phyloP scores from a whole-genome alignment of 2,329 filamentous ascomycete species.

The Diplodia intermedia region DNA sequence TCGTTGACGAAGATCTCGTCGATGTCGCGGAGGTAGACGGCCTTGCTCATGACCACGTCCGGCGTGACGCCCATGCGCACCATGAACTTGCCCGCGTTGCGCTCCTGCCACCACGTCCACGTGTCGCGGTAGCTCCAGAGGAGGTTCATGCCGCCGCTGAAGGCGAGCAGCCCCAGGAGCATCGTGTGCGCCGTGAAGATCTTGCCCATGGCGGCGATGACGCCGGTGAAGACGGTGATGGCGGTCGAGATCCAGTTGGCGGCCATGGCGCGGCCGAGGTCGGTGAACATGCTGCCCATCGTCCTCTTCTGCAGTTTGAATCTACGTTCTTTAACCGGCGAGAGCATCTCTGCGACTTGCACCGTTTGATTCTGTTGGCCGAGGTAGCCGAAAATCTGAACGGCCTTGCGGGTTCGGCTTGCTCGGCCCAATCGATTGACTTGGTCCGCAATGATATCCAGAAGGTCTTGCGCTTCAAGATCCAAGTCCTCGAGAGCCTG shows the following conservation, averaged over 20 bases:
- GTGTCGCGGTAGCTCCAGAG: conserved; percentile 76
- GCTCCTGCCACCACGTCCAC: conserved; percentile 84
- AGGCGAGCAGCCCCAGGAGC: conserved; percentile 70
- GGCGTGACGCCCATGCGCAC: conserved; percentile 77
- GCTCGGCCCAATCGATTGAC: conserved; percentile 76
- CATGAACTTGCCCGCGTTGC: conserved; percentile 83
- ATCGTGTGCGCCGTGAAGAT: conserved; percentile 75
- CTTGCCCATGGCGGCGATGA: conserved; percentile 69
- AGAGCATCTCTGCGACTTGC: conserved; percentile 48
- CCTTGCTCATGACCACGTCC: conserved; percentile 80
- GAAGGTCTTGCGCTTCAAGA: conserved; percentile 75
- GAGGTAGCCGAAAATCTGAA: conserved; percentile 79
- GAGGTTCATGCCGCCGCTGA: conserved; percentile 76
- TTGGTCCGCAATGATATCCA: conserved; percentile 78
- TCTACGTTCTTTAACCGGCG: conserved; percentile 46
- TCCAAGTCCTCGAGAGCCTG: conserved; percentile 77
- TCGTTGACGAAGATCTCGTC: conserved; percentile 65
- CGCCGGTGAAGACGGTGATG: conserved; percentile 77
- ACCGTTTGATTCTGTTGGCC: conserved; percentile 72
- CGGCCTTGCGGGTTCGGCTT: conserved; percentile 76
- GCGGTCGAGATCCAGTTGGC: conserved; percentile 68
- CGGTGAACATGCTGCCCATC: conserved; percentile 54
- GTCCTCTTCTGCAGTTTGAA: conserved; percentile 59
- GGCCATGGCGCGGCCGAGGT: conserved; percentile 19
- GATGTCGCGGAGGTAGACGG: conserved; percentile 83